Evolutionary conservation across 2,329 filamentous ascomycete genomes (phyloP), one percentile per base, ranked within the genome.

Genomic region (Pseudogymnoascus sp.): DNA sequence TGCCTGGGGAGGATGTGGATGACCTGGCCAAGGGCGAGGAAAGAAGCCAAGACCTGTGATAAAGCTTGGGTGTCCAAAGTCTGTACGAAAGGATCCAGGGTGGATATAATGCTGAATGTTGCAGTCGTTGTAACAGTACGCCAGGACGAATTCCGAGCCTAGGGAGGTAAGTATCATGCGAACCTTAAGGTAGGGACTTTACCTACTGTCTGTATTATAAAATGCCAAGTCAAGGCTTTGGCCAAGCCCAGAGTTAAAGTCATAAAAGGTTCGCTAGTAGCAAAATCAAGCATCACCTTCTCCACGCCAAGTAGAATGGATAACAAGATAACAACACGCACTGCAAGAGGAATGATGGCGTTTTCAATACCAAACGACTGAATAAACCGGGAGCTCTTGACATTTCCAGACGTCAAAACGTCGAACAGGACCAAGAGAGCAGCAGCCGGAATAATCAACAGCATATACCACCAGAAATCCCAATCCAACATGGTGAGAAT

Each of bases 221-320:
- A 77, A 62, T 71, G 75, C 76, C 77, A 79, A 1, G 71, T 68
- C 0, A 69, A 63, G 0, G 73, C 72, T 21, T 78, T 78, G 0
- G 66, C 53, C 0, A 71, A 21, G 0, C 72, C 75, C 1, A 75
- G 40, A 0, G 66, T 13, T 0, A 76, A 6, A 0, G 67, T 66
- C 1, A 66, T 36, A 2, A 64, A 35, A 9, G 71, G 4, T 0
- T 67, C 44, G 2, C 62, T 66, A 3, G 62, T 65, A 0, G 69
- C 68, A 1, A 72, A 65, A 0, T 73, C 76, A 26, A 74, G 66
- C 0, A 68, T 13, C 2, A 69, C 23, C 0, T 53, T 53, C 42
- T 76, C 69, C 0, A 68, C 10, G 1, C 35, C 60, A 1, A 72
- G 21, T 3, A 65, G 38, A 2, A 61, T 13, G 0, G 61, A 8